phyloP scores from a whole-genome alignment of 306 rosid genomes.

The Prunus davidiana region DNA sequence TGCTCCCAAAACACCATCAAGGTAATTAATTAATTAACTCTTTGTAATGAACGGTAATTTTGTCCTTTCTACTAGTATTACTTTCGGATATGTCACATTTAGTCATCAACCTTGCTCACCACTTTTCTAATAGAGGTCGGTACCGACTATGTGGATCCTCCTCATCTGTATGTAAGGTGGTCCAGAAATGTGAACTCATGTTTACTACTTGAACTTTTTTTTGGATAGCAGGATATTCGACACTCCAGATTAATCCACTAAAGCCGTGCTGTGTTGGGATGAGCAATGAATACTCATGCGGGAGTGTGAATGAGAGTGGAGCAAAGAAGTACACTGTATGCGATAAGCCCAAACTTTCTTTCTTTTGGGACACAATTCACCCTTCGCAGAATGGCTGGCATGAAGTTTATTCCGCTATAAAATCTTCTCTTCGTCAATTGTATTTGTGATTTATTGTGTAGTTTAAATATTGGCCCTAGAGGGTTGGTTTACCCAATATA shows the following conservation, averaged over 20 bases:
- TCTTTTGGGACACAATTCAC: conserved; percentile 33
- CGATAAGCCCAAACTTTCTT: conserved; percentile 10
- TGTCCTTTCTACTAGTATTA: no score
- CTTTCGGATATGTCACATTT: no score
- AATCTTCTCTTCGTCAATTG: conserved; percentile 13
- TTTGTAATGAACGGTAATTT: no score
- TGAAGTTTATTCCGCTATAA: neutral
- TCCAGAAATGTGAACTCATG: no score
- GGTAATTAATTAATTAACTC: neutral
- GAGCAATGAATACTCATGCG: conserved; percentile 22
- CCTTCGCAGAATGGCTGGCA: conserved; percentile 33
- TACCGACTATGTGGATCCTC: no score
- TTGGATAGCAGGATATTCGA: conserved; percentile 12
- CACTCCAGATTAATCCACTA: neutral
- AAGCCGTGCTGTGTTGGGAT: conserved; percentile 35
- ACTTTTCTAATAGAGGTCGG: no score
- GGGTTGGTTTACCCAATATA: no score
- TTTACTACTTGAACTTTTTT: neutral
- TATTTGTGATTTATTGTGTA: neutral
- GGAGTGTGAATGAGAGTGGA: conserved; percentile 23
- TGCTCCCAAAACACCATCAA: neutral
- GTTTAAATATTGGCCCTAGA: no score
- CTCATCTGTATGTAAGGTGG: no score
- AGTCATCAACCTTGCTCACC: no score
- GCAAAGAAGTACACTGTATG: conserved; percentile 23